Percentiles rank a stretch among this genome's conserved stretches.
Evolutionary conservation across 164 flowering plant species (phyloP).

Genomic region (Liquidambar formosana): DNA sequence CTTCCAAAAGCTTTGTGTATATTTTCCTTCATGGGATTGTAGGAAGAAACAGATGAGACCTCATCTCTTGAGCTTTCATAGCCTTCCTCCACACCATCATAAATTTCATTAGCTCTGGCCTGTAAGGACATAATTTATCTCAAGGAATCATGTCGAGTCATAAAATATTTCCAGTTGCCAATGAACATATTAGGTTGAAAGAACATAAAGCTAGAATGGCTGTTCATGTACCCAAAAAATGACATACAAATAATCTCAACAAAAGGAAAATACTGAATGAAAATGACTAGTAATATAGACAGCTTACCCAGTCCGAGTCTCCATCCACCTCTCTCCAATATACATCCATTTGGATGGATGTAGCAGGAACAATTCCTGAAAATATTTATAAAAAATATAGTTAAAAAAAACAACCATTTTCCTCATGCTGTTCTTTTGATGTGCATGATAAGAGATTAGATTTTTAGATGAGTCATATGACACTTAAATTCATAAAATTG

Average conservation of each 20-base stretch:
- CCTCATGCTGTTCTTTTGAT: background rate
- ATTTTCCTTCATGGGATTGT: slow-evolving; percentile 65
- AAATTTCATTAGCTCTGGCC: slow-evolving; percentile 76
- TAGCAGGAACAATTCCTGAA: slow-evolving; percentile 67
- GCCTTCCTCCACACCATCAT: slow-evolving; percentile 83
- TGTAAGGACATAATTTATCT: slow-evolving; percentile 21
- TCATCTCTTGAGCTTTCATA: slow-evolving; percentile 95
- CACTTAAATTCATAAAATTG: background rate
- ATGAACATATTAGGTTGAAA: background rate
- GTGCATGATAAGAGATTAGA: background rate
- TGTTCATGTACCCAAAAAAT: background rate
- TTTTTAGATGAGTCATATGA: background rate
- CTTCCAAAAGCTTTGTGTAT: slow-evolving; percentile 61
- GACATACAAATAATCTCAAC: background rate
- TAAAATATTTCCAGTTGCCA: background rate
- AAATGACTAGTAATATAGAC: background rate
- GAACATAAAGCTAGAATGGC: background rate
- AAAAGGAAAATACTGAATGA: background rate
- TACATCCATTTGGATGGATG: slow-evolving; percentile 59
- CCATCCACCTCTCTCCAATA: slow-evolving; percentile 85
- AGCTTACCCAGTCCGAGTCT: slow-evolving; percentile 88
- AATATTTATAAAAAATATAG: too few relatives aligned
- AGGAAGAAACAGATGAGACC: slow-evolving; percentile 84
- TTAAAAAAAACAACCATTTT: background rate
- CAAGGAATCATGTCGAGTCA: background rate